These are phyloP conservation scores for Penicillium sp. DNA, from an alignment of 2,329 filamentous ascomycete genomes.

Conservation along the genomic window DNA sequence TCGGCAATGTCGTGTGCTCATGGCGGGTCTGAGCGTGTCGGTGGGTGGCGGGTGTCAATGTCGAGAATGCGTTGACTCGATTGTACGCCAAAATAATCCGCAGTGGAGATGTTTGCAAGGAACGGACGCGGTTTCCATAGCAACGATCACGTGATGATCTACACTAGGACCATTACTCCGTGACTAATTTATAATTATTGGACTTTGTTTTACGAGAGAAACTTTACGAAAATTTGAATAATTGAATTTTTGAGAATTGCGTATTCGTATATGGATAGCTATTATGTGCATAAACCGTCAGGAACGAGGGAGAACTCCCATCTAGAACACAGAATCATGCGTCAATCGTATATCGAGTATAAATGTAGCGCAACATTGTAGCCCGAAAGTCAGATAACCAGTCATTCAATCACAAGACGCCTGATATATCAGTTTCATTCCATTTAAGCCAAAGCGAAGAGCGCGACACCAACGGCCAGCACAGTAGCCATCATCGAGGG, in stretches of 20 bases:
- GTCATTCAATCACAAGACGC: background rate
- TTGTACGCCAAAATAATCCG: constrained; percentile 13
- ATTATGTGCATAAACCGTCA: too few relatives aligned
- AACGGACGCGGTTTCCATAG: background rate
- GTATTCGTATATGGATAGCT: too few relatives aligned
- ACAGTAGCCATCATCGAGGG: constrained; percentile 13
- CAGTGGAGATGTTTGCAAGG: constrained; percentile 18
- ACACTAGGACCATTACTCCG: background rate
- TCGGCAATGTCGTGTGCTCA: constrained; percentile 8
- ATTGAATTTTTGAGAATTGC: too few relatives aligned
- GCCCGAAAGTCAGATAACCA: too few relatives aligned
- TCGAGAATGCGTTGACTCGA: constrained; percentile 9
- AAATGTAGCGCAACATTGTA: too few relatives aligned
- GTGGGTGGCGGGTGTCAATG: constrained; percentile 5
- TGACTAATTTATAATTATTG: too few relatives aligned
- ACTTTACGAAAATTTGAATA: too few relatives aligned
- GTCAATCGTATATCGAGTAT: too few relatives aligned
- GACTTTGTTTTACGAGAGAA: too few relatives aligned
- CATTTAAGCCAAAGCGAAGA: constrained; percentile 13
- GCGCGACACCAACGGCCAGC: constrained; percentile 7
- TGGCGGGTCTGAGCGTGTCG: constrained; percentile 8
- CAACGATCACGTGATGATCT: background rate
- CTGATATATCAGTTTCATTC: background rate
- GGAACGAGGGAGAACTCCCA: too few relatives aligned
- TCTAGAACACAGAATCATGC: too few relatives aligned